Evolutionary conservation across 495 filamentous ascomycete genomes (phyloP), one percentile per base, ranked within the genome.

Genomic region (Chaetomium fimeti): DNA sequence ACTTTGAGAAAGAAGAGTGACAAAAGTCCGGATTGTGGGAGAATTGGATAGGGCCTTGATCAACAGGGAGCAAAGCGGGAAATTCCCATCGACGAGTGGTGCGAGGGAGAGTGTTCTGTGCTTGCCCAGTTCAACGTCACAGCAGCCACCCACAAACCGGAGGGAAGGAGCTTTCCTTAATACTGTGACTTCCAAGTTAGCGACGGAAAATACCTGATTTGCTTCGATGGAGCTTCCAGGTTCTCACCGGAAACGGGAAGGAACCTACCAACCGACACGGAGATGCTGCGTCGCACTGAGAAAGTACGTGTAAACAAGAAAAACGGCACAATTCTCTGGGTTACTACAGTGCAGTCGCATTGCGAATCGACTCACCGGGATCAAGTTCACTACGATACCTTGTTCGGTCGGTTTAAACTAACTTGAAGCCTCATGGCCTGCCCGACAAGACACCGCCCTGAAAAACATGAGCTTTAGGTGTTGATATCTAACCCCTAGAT

Each of bases 291-390:
- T 49, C 40, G 18, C 22, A 29, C 36, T 9, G 38, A 9, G 61
- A 56, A 63, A 56, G 61, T 63, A 63, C 61, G 52, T 36, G 32
- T 11, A 36, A 36, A 36, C 12, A 36, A 56, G 52, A 52, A 25
- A 56, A 6, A 22, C 38, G 8, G 16, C 52, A 49, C 51, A 20
- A 24, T 56, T 7, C 27, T 25, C 9, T 36, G 61, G 27, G 52
- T 63, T 27, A 56, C 52, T 27, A 56, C 52, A 20, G n/a, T 13
- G 9, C 20, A 45, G 29, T 16, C 36, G 7, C 20, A 43, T 36
- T 1, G 5, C n/a, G 5, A 5, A 3, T 8, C 24, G 6, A 29
- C 11, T 18, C 51, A 53, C 11, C 32, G 51, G 1, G 7, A 2
- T 27, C 15, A 32, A 53, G 20, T 20, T 51, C 2, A 51, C 22